Evolutionary conservation across 495 filamentous ascomycete genomes (phyloP).

Genomic region (Arthonia radiata): DNA sequence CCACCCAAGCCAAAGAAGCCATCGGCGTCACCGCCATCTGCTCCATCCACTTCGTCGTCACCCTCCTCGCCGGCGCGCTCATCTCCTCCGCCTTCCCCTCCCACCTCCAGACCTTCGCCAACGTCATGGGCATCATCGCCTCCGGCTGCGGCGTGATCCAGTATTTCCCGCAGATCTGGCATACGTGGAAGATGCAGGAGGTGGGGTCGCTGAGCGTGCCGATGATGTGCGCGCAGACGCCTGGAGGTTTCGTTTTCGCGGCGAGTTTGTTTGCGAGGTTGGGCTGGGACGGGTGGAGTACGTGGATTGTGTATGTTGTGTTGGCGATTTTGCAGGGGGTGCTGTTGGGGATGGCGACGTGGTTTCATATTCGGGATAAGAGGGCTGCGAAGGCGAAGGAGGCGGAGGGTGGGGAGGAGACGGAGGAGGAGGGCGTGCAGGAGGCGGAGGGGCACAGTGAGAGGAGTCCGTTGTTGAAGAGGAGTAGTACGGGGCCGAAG

Average conservation of each 20-base stretch:
- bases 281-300: slow-evolving; percentile 73
- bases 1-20: slow-evolving; percentile 29
- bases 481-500: no score
- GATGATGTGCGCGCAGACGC: slow-evolving; percentile 97
- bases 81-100: slow-evolving; percentile 25
- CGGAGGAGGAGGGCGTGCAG: no score
- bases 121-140: slow-evolving; percentile 53
- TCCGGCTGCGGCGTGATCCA: slow-evolving; percentile 65
- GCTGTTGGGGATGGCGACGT: slow-evolving; percentile 57
- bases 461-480: no score
- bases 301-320: slow-evolving; percentile 71
- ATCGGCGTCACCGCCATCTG: slow-evolving; percentile 42
- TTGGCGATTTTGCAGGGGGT: slow-evolving; percentile 68
- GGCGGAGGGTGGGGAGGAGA: slow-evolving; percentile 1
- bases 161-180: slow-evolving; percentile 86
- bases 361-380: slow-evolving; percentile 34
- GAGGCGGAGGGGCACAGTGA: no score
- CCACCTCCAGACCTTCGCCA: slow-evolving; percentile 49
- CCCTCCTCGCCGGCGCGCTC: slow-evolving; percentile 38
- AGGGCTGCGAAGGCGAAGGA: slow-evolving; percentile 3
- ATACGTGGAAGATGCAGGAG: slow-evolving; percentile 58
- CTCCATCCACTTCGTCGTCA: slow-evolving; percentile 41
- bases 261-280: slow-evolving; percentile 58
- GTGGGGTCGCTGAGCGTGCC: slow-evolving; percentile 79
- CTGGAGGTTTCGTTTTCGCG: slow-evolving; percentile 72